Conservation (phyloP, 306 rosid genomes). For the Corylus heterophylla region DNA sequence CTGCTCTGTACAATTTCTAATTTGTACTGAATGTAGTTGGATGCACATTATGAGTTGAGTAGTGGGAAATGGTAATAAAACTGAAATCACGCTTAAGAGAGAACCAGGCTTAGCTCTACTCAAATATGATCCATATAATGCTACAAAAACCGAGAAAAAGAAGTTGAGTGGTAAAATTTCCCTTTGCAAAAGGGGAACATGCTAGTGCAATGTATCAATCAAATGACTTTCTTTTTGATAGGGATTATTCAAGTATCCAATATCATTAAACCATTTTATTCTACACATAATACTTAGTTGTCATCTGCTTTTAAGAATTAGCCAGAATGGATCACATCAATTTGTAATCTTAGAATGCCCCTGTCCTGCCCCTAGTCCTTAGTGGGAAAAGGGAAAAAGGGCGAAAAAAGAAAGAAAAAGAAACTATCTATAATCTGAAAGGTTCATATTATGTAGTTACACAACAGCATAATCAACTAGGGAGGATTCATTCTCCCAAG, state of each 20-base stretch:
- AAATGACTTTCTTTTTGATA: neutral
- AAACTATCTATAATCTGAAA: too few species aligned
- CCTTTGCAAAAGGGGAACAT: neutral
- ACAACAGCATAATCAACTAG: too few species aligned
- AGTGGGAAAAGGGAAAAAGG: too few species aligned
- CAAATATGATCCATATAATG: neutral
- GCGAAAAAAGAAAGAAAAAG: too few species aligned
- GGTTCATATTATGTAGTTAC: too few species aligned
- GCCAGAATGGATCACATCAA: neutral
- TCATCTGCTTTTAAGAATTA: neutral
- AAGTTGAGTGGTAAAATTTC: neutral
- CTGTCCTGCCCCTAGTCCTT: too few species aligned
- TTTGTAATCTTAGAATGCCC: too few species aligned
- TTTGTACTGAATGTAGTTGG: neutral
- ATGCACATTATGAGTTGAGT: neutral
- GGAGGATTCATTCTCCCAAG: too few species aligned
- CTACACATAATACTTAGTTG: neutral
- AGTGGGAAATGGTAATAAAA: neutral
- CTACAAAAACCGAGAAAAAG: neutral
- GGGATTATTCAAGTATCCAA: neutral
- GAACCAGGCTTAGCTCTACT: neutral
- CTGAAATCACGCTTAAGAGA: neutral
- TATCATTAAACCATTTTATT: neutral
- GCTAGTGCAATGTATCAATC: neutral
- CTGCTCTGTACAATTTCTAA: neutral